These are phyloP conservation scores for Candida sphagnicola DNA, from an alignment of 805 yeast genomes.

Conservation along the genomic window DNA sequence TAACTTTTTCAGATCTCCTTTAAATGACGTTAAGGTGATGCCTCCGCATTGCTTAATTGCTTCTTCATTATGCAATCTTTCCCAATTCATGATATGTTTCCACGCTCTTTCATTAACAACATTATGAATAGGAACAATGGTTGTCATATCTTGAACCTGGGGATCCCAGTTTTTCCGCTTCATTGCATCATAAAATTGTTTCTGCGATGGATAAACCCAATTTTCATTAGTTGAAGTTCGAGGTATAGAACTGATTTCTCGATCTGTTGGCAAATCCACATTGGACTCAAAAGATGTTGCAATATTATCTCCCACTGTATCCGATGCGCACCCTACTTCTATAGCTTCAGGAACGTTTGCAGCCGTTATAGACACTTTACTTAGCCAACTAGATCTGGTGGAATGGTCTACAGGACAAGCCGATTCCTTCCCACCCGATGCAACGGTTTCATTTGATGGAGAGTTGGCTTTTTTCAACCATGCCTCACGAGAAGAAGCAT, in stretches of 20 bases:
- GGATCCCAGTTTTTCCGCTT: slow-evolving; percentile 86
- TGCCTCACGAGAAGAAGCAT: slow-evolving; percentile 36
- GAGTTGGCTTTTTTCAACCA: slow-evolving; percentile 21
- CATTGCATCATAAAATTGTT: slow-evolving; percentile 95
- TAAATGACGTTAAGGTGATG: slow-evolving; percentile 75
- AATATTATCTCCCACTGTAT: slow-evolving; percentile 23
- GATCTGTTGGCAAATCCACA: slow-evolving; percentile 56
- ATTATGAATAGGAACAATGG: slow-evolving; percentile 92
- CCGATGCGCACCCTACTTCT: slow-evolving; percentile 22
- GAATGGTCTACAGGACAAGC: slow-evolving; percentile 40
- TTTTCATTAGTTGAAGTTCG: slow-evolving; percentile 57
- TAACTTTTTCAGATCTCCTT: slow-evolving; percentile 80
- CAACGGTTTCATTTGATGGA: slow-evolving; percentile 6
- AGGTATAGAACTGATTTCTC: slow-evolving; percentile 82
- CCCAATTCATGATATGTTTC: slow-evolving; percentile 84
- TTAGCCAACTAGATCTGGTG: slow-evolving; percentile 35
- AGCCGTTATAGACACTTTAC: slow-evolving; percentile 29
- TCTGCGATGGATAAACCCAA: slow-evolving; percentile 96
- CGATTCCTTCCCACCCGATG: slow-evolving; percentile 22
- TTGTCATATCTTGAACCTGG: slow-evolving; percentile 72
- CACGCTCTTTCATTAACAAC: slow-evolving; percentile 92
- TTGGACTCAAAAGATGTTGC: neutral
- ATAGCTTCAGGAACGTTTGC: slow-evolving; percentile 35
- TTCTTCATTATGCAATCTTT: slow-evolving; percentile 51
- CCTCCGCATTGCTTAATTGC: slow-evolving; percentile 64